Conservation (phyloP, 768 basidiomycete genomes). For the Porpolomopsis calyptriformis region DNA sequence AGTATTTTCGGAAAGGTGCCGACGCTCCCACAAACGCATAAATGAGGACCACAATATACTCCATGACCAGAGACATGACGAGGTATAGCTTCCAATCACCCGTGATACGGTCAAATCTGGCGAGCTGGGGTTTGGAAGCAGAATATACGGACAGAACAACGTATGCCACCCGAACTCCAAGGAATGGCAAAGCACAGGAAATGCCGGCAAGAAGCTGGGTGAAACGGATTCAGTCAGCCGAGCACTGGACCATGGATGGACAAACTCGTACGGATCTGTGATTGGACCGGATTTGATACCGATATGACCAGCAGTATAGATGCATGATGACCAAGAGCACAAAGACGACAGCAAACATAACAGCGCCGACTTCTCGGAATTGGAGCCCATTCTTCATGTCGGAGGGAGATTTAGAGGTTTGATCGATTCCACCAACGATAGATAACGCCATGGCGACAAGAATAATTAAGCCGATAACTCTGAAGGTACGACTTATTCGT, state of each 20-base stretch:
- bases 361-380: constrained; percentile 33
- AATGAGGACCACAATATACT: constrained; percentile 39
- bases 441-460: constrained; percentile 31
- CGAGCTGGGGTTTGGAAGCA: constrained; percentile 33
- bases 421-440: constrained; percentile 30
- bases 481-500: constrained; percentile 28
- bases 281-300: constrained; percentile 35
- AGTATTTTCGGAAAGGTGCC: not conserved
- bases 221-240: not conserved
- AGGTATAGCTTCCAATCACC: constrained; percentile 52
- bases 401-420: constrained; percentile 29
- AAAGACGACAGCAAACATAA: constrained; percentile 33
- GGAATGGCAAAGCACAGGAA: constrained; percentile 45
- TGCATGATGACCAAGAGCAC: constrained; percentile 30
- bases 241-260: not conserved
- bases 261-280: constrained; percentile 31
- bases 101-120: constrained; percentile 44
- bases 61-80: constrained; percentile 49
- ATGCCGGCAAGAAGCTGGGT: constrained; percentile 47
- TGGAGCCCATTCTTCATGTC: constrained; percentile 21
- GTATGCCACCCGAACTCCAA: constrained; percentile 49
- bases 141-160: constrained; percentile 50
- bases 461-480: constrained; percentile 27
- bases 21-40: constrained; percentile 32
- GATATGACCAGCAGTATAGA: constrained; percentile 34